These are phyloP conservation scores for Pyronema omphalodes DNA, from an alignment of 495 filamentous ascomycete species.

Conservation along the genomic window DNA sequence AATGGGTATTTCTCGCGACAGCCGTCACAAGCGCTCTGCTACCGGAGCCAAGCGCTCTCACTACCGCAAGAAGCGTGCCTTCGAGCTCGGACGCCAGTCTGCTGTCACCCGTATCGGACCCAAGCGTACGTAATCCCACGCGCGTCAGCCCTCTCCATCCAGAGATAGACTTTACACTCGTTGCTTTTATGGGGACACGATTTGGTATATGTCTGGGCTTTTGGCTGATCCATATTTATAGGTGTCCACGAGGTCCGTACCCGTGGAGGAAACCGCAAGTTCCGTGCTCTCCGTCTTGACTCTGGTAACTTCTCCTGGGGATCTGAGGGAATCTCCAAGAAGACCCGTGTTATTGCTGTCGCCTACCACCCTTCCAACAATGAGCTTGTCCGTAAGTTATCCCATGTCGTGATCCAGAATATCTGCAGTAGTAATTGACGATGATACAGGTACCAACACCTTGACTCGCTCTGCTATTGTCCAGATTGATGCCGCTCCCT, in stretches of 20 bases:
- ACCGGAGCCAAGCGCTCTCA: conserved; percentile 89
- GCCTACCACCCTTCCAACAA: conserved; percentile 99
- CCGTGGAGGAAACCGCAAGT: conserved; percentile 97
- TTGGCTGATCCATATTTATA: conserved; percentile 2
- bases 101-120: conserved; percentile 96
- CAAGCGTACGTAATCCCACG: conserved; percentile 44
- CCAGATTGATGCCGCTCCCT: conserved; percentile 94
- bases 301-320: conserved; percentile 99
- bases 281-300: conserved; percentile 96
- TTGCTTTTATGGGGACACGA: background rate
- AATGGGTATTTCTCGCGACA: conserved; percentile 99
- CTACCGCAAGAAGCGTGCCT: conserved; percentile 89
- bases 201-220: conserved; percentile 9
- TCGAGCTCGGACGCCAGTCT: conserved; percentile 98
- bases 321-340: conserved; percentile 90
- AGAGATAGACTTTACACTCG: conserved; percentile 19
- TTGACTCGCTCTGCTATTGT: conserved; percentile 96
- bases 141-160: conserved; percentile 18
- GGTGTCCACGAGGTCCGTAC: conserved; percentile 91
- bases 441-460: conserved; percentile 57
- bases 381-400: conserved; percentile 66
- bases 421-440: background rate
- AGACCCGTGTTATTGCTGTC: conserved; percentile 95
- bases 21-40: conserved; percentile 95
- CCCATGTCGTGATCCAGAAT: background rate